Evolutionary conservation across 148 eudicot species (phyloP).

Genomic region (Vaccinium vitisidaea): DNA sequence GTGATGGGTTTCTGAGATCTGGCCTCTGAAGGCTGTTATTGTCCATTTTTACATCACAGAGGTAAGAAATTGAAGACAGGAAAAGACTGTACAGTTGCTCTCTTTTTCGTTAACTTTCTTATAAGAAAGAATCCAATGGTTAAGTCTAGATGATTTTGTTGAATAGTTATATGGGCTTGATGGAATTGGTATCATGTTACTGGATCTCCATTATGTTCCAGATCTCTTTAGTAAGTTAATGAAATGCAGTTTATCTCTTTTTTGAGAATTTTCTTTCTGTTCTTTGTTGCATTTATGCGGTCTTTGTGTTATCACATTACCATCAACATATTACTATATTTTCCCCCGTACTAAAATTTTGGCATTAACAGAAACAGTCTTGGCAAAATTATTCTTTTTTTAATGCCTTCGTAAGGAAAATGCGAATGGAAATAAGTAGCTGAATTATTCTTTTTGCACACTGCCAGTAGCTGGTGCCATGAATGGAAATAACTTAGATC

Average conservation of each 20-base stretch:
- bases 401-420: neutral
- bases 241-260: neutral
- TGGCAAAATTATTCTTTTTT: no score
- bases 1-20: constrained; percentile 36
- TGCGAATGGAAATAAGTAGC: neutral
- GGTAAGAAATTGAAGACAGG: constrained; percentile 1
- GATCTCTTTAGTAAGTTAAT: constrained; percentile 9
- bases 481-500: neutral
- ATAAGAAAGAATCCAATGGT: neutral
- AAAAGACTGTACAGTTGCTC: neutral
- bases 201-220: constrained; percentile 12
- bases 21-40: constrained; percentile 22
- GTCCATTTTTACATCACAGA: neutral
- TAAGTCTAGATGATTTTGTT: neutral
- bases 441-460: neutral
- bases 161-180: neutral
- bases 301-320: neutral
- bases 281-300: neutral
- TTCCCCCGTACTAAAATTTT: neutral
- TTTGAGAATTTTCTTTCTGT: neutral
- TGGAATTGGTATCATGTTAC: neutral
- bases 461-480: neutral
- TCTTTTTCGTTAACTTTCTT: neutral
- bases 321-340: neutral
- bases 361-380: no score